Evolutionary conservation across 108 stramenopile species (phyloP), one percentile per base, ranked within the genome.

Genomic region (Conticribra guillardii): DNA sequence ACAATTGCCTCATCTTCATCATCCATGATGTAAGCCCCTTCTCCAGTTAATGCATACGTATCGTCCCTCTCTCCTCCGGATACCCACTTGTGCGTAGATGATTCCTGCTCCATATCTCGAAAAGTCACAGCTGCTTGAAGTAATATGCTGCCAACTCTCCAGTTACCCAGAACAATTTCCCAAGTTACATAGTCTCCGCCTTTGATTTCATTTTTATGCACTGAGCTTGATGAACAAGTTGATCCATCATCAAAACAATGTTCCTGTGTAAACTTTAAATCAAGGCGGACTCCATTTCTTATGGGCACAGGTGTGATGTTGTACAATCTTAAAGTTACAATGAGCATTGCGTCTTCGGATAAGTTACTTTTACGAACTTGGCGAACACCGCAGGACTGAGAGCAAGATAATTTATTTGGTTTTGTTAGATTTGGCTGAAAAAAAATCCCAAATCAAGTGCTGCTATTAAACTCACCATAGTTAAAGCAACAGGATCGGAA

Each of bases 171-270:
- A 4, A 61, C 37, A 15, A 89, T 62, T 54, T 86, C 86, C 89
- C 89, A 93, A 2, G 85, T 83, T 29, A 90, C 22, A 48, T 75
- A 83, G 50, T 93, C 92, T 0, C 88, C 89, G 63, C 85, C 77
- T 37, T 73, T 69, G 26, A 93, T 71, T 76, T 82, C 85, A 9
- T 72, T 53, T 33, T 80, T 80, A 74, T 84, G 89, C 14, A 80
- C 47, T 4, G 80, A 57, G 15, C 69, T 51, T 24, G 86, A 57
- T 3, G 78, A 78, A n/a, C 49, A 60, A 11, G 64, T 33, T n/a
- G 78, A 68, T 44, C 67, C 60, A 54, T 72, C 60, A 26, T 67
- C 66, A 34, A 71, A 17, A 52, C 30, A 33, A 18, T 32, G 23
- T 2, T 69, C 73, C 11, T 68, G 50, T 32, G 56, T 60, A 56